phyloP scores from a whole-genome alignment of 495 filamentous ascomycete species.

The Lasiosphaeria hispida region DNA sequence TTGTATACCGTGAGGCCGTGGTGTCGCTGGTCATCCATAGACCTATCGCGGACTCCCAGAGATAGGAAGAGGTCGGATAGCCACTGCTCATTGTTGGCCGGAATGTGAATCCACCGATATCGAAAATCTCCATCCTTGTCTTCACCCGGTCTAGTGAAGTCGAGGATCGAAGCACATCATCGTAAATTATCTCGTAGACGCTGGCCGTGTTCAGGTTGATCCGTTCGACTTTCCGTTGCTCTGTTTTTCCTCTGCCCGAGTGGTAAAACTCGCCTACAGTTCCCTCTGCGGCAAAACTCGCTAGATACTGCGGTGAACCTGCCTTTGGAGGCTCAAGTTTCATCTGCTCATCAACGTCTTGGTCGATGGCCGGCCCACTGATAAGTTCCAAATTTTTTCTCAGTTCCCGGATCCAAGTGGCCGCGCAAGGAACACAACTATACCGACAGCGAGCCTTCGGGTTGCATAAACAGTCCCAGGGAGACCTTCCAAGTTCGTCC shows the following conservation, averaged over 20 bases:
- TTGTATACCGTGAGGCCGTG: slow-evolving; percentile 12
- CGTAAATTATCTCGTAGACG: slow-evolving; percentile 17
- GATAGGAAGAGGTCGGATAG: slow-evolving; percentile 17
- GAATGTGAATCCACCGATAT: slow-evolving; percentile 18
- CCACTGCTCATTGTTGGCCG: slow-evolving; percentile 20
- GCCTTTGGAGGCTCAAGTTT: background rate
- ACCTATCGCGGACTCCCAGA: slow-evolving; percentile 11
- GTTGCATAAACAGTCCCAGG: slow-evolving; percentile 9
- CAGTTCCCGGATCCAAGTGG: slow-evolving; percentile 9
- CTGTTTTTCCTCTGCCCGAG: background rate
- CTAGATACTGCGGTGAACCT: background rate
- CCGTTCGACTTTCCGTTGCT: slow-evolving; percentile 1
- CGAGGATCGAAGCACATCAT: slow-evolving; percentile 11
- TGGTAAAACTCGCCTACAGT: slow-evolving; percentile 17
- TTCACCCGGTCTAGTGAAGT: background rate
- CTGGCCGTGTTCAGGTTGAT: slow-evolving; percentile 15
- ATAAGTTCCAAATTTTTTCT: slow-evolving; percentile 15
- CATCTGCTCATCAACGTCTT: background rate
- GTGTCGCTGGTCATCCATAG: slow-evolving; percentile 13
- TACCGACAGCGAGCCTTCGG: background rate
- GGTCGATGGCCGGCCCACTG: slow-evolving; percentile 4
- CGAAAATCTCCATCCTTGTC: slow-evolving; percentile 7
- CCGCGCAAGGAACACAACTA: background rate
- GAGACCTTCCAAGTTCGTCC: slow-evolving; percentile 2
- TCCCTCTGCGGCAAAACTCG: background rate